Evolutionary conservation across 2,329 filamentous ascomycete genomes (phyloP), one percentile per base, ranked within the genome.

Genomic region (Botrytis byssoidea): DNA sequence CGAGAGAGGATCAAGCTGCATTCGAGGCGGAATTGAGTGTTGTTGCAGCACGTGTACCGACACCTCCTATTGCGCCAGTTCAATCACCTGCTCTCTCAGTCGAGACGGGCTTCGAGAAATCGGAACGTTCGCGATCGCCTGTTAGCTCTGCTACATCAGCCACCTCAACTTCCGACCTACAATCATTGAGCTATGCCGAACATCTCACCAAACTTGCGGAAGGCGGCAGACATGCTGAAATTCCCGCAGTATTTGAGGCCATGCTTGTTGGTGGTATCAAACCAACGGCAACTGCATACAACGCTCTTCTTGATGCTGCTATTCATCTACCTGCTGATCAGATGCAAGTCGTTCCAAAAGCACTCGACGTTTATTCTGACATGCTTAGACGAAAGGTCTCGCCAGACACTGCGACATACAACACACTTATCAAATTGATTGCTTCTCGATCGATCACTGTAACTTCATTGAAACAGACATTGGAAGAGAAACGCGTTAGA

Each of bases 281-380:
- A 80, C 96, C 96, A 51, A 93, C 92, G 10, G 90, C 93, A 66
- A 87, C 90, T 65, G 92, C 95, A n/a, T 99, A 99, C 86, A 98
- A 98, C 81, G 93, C 94, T 68, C 87, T 99, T 63, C 85, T 99
- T 61, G 87, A 91, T 79, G 93, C 96, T 9, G 94, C 94, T 22
- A 93, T 98, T 75, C 88, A 93, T 78, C 88, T 98, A 29, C 93
- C 95, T 12, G 86, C 87, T 37, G 91, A 93, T 82, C 92, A 91
- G 82, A 92, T 92, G 71, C 92, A 97, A 83, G 90, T 96, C 70
- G 93, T 97, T 22, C 92, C 94, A 75, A 97, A 97, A 85, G 94
- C 94, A 8, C 87, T 98, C 70, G 95, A 97, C 84, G 93, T 99
- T 70, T 99, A 98, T 82, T 92, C 94, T 25, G 95, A 98, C 81